Percentiles rank a stretch among this genome's conserved stretches.
Evolutionary conservation across 768 basidiomycete genomes (phyloP).

Genomic region (Lactifluus hygrophoroides): DNA sequence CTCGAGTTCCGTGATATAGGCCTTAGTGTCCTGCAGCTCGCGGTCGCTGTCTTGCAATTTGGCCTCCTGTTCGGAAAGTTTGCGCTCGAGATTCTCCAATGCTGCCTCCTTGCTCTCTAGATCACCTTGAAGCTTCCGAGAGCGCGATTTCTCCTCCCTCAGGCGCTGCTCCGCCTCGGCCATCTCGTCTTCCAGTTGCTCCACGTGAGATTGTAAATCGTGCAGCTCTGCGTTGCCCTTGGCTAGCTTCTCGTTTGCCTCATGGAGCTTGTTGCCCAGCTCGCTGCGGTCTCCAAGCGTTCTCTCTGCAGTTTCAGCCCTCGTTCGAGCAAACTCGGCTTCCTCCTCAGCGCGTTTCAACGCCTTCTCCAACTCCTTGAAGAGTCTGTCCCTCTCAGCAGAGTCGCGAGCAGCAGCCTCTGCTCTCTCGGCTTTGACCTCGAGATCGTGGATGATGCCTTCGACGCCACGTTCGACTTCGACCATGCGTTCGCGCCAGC

Average conservation of each 20-base stretch:
- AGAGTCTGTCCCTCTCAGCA: conserved; percentile 30
- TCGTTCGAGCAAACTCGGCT: conserved; percentile 45
- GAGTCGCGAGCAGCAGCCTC: conserved; percentile 38
- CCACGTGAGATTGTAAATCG: conserved; percentile 48
- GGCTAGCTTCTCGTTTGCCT: conserved; percentile 53
- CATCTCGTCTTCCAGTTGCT: conserved; percentile 57
- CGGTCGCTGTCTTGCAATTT: conserved; percentile 21
- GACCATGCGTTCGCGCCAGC: conserved; percentile 61
- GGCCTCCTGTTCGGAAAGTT: conserved; percentile 18
- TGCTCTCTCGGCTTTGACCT: conserved; percentile 43
- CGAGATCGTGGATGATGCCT: conserved; percentile 56
- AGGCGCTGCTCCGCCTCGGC: conserved; percentile 42
- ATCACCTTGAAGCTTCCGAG: conserved; percentile 33
- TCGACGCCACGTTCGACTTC: conserved; percentile 67
- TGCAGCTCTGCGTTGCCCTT: conserved; percentile 50
- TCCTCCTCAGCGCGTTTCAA: conserved; percentile 42
- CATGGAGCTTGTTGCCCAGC: conserved; percentile 55
- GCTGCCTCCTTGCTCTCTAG: conserved; percentile 29
- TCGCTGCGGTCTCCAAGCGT: conserved; percentile 58
- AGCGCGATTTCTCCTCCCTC: conserved; percentile 41
- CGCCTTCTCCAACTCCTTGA: conserved; percentile 40
- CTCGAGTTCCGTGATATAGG: conserved; percentile 51
- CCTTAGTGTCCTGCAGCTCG: conserved; percentile 36
- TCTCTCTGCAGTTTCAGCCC: conserved; percentile 56
- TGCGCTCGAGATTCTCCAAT: conserved; percentile 21